Conservation (phyloP, 164 flowering plant genomes). For the Cinnamomum chago region DNA sequence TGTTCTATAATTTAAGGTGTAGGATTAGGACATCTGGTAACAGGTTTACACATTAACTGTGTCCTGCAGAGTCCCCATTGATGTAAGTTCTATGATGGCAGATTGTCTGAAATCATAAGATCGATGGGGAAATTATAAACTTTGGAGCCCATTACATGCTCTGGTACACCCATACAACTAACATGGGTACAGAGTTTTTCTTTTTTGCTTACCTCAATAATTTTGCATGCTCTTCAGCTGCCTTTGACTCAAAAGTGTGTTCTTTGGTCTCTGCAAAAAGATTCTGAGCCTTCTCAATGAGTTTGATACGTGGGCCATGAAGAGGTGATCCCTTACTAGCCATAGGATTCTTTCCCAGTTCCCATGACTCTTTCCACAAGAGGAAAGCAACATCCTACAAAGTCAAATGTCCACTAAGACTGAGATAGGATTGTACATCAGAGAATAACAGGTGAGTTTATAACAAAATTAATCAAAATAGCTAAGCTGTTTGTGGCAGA, state of each 20-base stretch:
- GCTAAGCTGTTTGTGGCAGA: not conserved
- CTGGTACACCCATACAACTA: not conserved
- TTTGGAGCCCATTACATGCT: not conserved
- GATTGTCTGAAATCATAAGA: not conserved
- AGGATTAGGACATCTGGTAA: not conserved
- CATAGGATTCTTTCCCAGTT: slow-evolving; percentile 80
- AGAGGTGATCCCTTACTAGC: slow-evolving; percentile 89
- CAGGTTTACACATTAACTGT: not conserved
- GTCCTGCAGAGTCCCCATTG: not conserved
- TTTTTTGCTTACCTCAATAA: slow-evolving; percentile 52
- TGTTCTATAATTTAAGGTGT: not conserved
- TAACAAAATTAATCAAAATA: too few relatives aligned
- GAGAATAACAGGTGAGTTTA: too few relatives aligned
- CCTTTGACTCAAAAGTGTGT: slow-evolving; percentile 81
- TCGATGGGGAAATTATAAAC: not conserved
- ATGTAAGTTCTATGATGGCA: not conserved
- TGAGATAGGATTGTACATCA: not conserved
- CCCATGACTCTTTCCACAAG: slow-evolving; percentile 96
- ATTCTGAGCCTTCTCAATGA: slow-evolving; percentile 74
- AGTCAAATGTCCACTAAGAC: slow-evolving; percentile 13
- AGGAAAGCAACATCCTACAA: slow-evolving; percentile 86
- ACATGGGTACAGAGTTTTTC: not conserved
- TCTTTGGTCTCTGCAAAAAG: slow-evolving; percentile 86
- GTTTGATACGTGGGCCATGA: slow-evolving; percentile 89
- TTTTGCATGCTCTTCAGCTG: slow-evolving; percentile 97